phyloP scores from a whole-genome alignment of 2,329 filamentous ascomycete genomes.

The Bipolaris oryzae region DNA sequence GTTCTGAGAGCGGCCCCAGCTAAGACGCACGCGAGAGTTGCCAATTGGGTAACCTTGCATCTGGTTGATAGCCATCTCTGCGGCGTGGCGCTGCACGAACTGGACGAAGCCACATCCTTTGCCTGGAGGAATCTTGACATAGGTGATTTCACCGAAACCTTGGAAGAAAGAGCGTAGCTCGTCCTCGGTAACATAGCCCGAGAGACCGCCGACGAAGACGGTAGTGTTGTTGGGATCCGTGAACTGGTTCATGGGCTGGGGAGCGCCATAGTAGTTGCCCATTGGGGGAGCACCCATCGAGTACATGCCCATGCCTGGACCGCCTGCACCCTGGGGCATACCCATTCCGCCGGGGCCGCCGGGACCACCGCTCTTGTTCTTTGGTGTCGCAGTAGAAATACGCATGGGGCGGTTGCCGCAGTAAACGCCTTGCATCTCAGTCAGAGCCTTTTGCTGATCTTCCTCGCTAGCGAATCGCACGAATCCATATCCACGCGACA shows the following conservation, averaged over 20 bases:
- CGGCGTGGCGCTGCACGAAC: slow-evolving; percentile 97
- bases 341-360: slow-evolving; percentile 59
- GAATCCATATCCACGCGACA: slow-evolving; percentile 97
- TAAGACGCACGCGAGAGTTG: slow-evolving; percentile 95
- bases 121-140: slow-evolving; percentile 98
- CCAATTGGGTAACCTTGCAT: slow-evolving; percentile 99
- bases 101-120: slow-evolving; percentile 99
- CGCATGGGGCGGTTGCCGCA: slow-evolving; percentile 98
- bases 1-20: slow-evolving; percentile 98
- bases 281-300: slow-evolving; percentile 72
- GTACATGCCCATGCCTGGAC: slow-evolving; percentile 65
- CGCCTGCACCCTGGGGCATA: slow-evolving; percentile 54
- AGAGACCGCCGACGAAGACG: slow-evolving; percentile 95
- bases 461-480: slow-evolving; percentile 95
- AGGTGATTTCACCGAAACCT: slow-evolving; percentile 98
- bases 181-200: slow-evolving; percentile 97
- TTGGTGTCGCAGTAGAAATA: slow-evolving; percentile 95
- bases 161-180: slow-evolving; percentile 99
- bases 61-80: slow-evolving; percentile 99
- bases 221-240: slow-evolving; percentile 99
- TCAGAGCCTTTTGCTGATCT: slow-evolving; percentile 93
- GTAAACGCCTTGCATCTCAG: slow-evolving; percentile 99
- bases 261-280: slow-evolving; percentile 65
- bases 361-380: slow-evolving; percentile 74
- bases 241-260: slow-evolving; percentile 97